Evolutionary conservation across 2,329 filamentous ascomycete genomes (phyloP).

Genomic region (Aspergillus aculeatinus): DNA sequence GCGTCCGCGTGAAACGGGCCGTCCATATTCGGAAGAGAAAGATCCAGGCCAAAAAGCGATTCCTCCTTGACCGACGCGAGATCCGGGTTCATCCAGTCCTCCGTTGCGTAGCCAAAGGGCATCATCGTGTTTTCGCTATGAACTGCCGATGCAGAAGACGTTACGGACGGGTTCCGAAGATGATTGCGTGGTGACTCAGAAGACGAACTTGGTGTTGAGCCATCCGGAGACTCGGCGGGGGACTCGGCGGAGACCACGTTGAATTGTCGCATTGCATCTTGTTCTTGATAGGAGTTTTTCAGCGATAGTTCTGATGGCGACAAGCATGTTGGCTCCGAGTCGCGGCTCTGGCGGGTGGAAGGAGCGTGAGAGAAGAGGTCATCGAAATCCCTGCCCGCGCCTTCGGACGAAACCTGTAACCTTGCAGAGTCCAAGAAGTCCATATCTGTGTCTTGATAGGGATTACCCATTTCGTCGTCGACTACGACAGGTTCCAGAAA

Average conservation of each 20-base stretch:
- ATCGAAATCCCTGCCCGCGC: slow-evolving; percentile 44
- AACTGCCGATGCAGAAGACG: slow-evolving; percentile 41
- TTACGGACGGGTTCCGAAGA: slow-evolving; percentile 41
- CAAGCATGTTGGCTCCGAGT: slow-evolving; percentile 31
- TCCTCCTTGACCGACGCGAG: slow-evolving; percentile 39
- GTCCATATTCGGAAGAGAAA: slow-evolving; percentile 36
- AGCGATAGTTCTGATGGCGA: slow-evolving; percentile 29
- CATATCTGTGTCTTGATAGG: slow-evolving; percentile 43
- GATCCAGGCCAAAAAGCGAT: slow-evolving; percentile 41
- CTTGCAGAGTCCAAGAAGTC: slow-evolving; percentile 43
- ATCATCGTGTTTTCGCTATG: slow-evolving; percentile 38
- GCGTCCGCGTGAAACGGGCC: slow-evolving; percentile 31
- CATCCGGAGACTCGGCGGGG: slow-evolving; percentile 46
- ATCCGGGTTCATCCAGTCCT: slow-evolving; percentile 40
- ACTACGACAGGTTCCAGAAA: slow-evolving; percentile 43
- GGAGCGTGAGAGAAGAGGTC: slow-evolving; percentile 40
- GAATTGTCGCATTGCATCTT: slow-evolving; percentile 35
- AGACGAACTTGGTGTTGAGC: slow-evolving; percentile 45
- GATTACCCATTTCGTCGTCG: slow-evolving; percentile 44
- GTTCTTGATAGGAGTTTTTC: slow-evolving; percentile 32
- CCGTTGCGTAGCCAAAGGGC: slow-evolving; percentile 36
- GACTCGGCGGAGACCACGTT: slow-evolving; percentile 38
- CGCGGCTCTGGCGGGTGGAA: slow-evolving; percentile 29
- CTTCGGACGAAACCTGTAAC: slow-evolving; percentile 37
- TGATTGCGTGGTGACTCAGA: slow-evolving; percentile 45